Conservation (phyloP, 2,329 filamentous ascomycete genomes). For the Calonectria hawksworthii region DNA sequence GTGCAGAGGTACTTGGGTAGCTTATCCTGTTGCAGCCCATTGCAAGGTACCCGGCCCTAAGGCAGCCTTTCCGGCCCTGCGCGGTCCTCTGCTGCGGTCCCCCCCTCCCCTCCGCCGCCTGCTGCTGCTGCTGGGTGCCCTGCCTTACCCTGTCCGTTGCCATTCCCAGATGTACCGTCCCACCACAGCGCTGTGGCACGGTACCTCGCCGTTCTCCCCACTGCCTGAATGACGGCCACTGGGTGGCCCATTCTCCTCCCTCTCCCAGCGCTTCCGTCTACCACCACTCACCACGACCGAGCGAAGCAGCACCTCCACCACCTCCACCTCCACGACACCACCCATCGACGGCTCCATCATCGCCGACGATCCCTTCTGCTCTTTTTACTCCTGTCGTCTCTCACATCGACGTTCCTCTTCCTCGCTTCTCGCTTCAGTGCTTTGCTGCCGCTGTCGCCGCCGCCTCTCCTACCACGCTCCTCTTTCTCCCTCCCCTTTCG, state of each 20-base stretch:
- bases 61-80: constrained; percentile 14
- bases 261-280: constrained; percentile 25
- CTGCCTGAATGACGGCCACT: constrained; percentile 11
- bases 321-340: constrained; percentile 26
- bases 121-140: background rate
- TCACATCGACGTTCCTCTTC: background rate
- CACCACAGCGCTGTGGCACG: constrained; percentile 19
- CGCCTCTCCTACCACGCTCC: background rate
- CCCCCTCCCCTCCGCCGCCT: background rate
- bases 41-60: constrained; percentile 27
- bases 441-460: constrained; percentile 13
- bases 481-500: constrained; percentile 11
- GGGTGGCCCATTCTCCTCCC: constrained; percentile 12
- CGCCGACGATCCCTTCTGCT: constrained; percentile 23
- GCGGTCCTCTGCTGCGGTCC: background rate
- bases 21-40: constrained; percentile 15
- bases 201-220: constrained; percentile 21
- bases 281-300: constrained; percentile 2
- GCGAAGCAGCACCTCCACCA: constrained; percentile 19
- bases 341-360: constrained; percentile 25
- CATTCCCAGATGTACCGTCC: constrained; percentile 14
- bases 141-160: background rate
- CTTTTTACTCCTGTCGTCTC: background rate
- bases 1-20: constrained; percentile 18
- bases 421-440: background rate